Conservation (phyloP, 1,284 basidiomycete species). For the Phellinidium pouzarii region DNA sequence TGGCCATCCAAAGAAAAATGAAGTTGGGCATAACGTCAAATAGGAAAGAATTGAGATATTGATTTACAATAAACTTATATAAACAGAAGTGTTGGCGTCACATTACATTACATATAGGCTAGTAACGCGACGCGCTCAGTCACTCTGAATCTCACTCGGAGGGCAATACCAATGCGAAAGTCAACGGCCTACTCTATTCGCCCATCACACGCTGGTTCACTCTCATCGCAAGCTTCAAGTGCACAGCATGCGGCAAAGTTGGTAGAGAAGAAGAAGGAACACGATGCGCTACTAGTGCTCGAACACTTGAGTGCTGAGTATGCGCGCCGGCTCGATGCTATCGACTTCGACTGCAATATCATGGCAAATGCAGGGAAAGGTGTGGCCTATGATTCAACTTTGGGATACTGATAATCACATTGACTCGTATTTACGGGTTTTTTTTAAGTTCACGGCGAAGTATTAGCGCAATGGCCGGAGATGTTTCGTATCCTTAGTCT, state of each 20-base stretch:
- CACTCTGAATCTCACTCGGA: no score
- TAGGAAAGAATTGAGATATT: no score
- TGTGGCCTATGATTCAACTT: constrained; percentile 28
- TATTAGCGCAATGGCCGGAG: constrained; percentile 71
- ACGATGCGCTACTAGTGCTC: constrained; percentile 65
- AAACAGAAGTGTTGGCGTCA: no score
- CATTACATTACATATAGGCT: no score
- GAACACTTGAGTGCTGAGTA: constrained; percentile 57
- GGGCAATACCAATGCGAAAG: constrained; percentile 18
- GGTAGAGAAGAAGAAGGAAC: constrained; percentile 73
- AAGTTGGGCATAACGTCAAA: no score
- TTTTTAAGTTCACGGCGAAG: constrained; percentile 59
- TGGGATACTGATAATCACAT: constrained; percentile 3
- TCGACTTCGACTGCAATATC: constrained; percentile 63
- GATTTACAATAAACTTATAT: no score
- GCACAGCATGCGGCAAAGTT: constrained; percentile 49
- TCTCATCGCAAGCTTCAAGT: constrained; percentile 35
- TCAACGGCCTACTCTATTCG: constrained; percentile 13
- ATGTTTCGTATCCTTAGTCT: constrained; percentile 71
- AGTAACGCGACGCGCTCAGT: no score
- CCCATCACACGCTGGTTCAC: constrained; percentile 37
- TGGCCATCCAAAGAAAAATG: no score
- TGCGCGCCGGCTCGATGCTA: constrained; percentile 56
- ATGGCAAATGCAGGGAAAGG: constrained; percentile 72
- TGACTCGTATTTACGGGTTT: constrained; percentile 11